Percentiles rank a stretch among this genome's conserved stretches.
phyloP scores from a whole-genome alignment of 805 yeast genomes.

The Diddensiella transvaalensis region DNA sequence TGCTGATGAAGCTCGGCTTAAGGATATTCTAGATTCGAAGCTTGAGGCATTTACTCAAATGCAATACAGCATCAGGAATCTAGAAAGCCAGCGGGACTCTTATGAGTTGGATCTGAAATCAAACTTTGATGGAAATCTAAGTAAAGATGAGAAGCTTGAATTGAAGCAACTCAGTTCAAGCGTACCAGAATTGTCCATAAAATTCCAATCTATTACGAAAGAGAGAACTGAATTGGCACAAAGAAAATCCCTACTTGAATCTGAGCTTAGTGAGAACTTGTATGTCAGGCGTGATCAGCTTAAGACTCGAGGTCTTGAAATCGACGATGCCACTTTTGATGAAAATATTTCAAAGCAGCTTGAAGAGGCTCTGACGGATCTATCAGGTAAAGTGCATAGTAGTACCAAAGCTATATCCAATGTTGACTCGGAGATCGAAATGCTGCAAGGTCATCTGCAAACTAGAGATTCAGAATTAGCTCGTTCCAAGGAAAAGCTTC shows the following conservation, averaged over 20 bases:
- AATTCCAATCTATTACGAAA: constrained; percentile 41
- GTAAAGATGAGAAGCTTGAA: constrained; percentile 45
- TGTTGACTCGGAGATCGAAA: constrained; percentile 17
- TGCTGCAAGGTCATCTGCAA: constrained; percentile 24
- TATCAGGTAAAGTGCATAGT: constrained; percentile 26
- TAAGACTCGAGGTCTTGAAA: constrained; percentile 9
- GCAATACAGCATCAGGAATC: constrained; percentile 34
- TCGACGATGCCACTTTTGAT: neutral
- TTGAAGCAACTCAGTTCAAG: constrained; percentile 37
- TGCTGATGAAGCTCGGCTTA: constrained; percentile 13
- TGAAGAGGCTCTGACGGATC: constrained; percentile 29
- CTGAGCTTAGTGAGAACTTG: constrained; percentile 58
- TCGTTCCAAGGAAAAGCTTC: constrained; percentile 56
- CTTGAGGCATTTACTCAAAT: constrained; percentile 43
- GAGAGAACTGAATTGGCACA: constrained; percentile 46
- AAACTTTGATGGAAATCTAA: constrained; percentile 51
- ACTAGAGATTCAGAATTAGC: constrained; percentile 41
- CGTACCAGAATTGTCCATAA: constrained; percentile 39
- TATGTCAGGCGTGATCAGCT: constrained; percentile 50
- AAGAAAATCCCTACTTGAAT: constrained; percentile 43
- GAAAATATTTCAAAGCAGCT: constrained; percentile 11
- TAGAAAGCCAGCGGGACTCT: constrained; percentile 43
- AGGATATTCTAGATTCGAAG: constrained; percentile 26
- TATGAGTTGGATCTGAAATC: constrained; percentile 48
- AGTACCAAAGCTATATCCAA: constrained; percentile 6